Evolutionary conservation across 2,329 filamentous ascomycete genomes (phyloP), one percentile per base, ranked within the genome.

Genomic region (Epichloe sp.): DNA sequence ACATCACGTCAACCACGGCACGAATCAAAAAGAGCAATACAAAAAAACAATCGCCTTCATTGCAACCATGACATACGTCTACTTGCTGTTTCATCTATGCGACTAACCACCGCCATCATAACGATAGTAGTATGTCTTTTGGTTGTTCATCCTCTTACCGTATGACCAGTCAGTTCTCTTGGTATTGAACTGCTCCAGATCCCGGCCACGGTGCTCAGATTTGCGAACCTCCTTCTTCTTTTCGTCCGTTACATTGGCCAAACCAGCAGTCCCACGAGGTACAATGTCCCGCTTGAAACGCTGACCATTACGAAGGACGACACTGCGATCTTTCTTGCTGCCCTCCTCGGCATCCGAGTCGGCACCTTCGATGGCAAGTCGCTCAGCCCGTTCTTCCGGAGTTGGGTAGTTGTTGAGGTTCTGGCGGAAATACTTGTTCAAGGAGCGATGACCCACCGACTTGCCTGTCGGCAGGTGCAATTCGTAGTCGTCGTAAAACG

Each of bases 401-500:
- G 86, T 83, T 2, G 89, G 89, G 65, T 95, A 85, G 66, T 81
- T 86, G 67, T 85, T 82, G 43, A 98, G 75, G 68, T 97, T 97
- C 71, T 98, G 93, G 53, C 88, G 83, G 72, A 83, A 98, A 70
- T 97, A 97, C 58, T 79, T 83, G 63, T 86, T 85, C 50, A 95
- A 71, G 7, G 88, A 93, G 46, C 93, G 82, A 66, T 98, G 93
- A 40, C 93, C 93, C 38, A 94, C 89, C 7, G 86, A 86, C 54
- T 86, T 85, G 49, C 93, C 93, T 4, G 86, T 88, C 1, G 93
- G 93, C 12, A 98, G 79, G 63, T 98, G 89, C 49, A 98, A 78
- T 67, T 97, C 93, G 61, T 88, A 90, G 44, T 98, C 93, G 59
- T 94, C 88, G 62, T 94, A 83, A 66, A 94, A 95, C 21, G 88